Evolutionary conservation across 2,329 filamentous ascomycete genomes (phyloP), one percentile per base, ranked within the genome.

Genomic region (Hymenoscyphus fraxineus): DNA sequence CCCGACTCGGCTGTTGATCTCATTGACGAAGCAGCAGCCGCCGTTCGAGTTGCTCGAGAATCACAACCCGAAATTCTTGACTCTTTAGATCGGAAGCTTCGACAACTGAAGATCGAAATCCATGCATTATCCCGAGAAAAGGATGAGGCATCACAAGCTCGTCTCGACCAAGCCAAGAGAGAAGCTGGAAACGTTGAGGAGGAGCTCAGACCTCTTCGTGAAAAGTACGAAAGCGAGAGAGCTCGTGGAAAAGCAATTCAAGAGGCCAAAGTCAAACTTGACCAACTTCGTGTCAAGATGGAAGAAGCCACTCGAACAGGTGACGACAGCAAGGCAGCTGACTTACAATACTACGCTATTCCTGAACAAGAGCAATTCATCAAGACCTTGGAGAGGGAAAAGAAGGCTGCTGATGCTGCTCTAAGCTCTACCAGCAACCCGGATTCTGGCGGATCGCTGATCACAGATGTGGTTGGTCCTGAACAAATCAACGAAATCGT

Each of bases 401-500:
- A 96, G 78, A 85, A 86, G 16, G 85, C 85, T 58, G 90, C 91
- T 2, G 95, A 98, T 76, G 89, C 88, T 10, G 85, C 84, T 15
- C 80, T 88, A n/a, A 87, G 81, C 71, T 79, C 80, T 6, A 77
- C 75, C 10, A 80, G 79, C 38, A 79, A 80, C 38, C 77, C 80
- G 35, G 91, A 90, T 41, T 78, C 82, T 3, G 85, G 85, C 63
- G 86, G 88, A 61, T 86, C 91, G 31, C 88, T 98, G 77, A 85
- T 98, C 62, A 96, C 93, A 2, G 95, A 99, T 75, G 86, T 95
- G 58, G 95, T 99, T 69, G 95, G 95, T 6, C 93, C 93, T 12
- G 95, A 99, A 69, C 93, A 99, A 77, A 99, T 99, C 83, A 98
- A 99, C 76, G 94, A 98, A 75, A 99, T 99, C 67, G 95, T 99